Percentiles rank a stretch among this genome's conserved stretches.
Conservation (phyloP, 75 land plant species). For the Adiantum capillusveneris region DNA sequence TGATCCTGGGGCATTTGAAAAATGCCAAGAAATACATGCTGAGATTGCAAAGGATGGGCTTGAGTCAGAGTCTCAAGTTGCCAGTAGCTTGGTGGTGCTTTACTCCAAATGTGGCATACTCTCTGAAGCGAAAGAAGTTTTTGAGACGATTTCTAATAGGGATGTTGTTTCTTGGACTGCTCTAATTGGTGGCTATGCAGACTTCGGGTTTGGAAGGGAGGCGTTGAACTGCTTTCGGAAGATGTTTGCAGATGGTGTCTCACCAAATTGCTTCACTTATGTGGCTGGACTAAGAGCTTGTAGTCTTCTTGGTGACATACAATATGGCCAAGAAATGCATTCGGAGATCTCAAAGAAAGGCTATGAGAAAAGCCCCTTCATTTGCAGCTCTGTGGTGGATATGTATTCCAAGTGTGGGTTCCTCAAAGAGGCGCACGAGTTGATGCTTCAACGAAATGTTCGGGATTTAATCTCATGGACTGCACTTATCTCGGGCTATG, state of each 20-base stretch:
- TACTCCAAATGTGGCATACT: too few relatives aligned
- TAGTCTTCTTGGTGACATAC: constrained; percentile 14
- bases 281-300: constrained; percentile 19
- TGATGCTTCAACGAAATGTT: constrained; percentile 16
- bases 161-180: too few relatives aligned
- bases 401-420: constrained; percentile 41
- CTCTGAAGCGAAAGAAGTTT: neutral
- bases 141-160: constrained; percentile 17
- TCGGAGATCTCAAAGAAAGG: constrained; percentile 18
- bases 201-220: constrained; percentile 6
- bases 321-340: constrained; percentile 27
- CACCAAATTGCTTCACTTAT: constrained; percentile 20
- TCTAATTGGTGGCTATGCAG: constrained; percentile 17
- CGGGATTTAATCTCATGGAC: constrained; percentile 34
- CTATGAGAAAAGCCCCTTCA: constrained; percentile 10
- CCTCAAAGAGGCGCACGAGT: constrained; percentile 19
- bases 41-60: too few relatives aligned
- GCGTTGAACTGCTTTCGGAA: constrained; percentile 18
- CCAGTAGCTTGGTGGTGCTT: too few relatives aligned
- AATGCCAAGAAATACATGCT: too few relatives aligned
- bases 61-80: too few relatives aligned
- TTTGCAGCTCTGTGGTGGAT: constrained; percentile 20
- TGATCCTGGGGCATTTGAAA: too few relatives aligned
- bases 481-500: constrained; percentile 36
- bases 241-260: constrained; percentile 22